Conservation (phyloP, 441 rosid genomes). For the Omphalea diandra region DNA sequence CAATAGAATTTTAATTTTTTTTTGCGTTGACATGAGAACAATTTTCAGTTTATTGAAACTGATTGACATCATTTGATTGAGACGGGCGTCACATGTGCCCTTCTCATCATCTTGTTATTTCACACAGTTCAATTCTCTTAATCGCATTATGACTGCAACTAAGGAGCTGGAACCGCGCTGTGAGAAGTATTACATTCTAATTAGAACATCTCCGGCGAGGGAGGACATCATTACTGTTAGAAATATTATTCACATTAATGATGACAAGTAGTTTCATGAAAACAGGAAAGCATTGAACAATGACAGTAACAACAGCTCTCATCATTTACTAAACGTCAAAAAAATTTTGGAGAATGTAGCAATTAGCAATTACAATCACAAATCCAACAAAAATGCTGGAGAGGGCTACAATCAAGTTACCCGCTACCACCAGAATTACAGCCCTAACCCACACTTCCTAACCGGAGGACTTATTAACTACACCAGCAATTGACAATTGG, state of each 20-base stretch:
- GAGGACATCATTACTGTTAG: background rate
- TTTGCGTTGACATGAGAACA: no score
- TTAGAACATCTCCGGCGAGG: background rate
- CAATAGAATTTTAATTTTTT: no score
- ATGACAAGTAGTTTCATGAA: background rate
- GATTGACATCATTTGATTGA: background rate
- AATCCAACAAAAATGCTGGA: background rate
- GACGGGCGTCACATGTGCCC: no score
- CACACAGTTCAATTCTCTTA: background rate
- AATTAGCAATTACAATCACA: background rate
- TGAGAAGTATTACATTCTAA: background rate
- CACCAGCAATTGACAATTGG: background rate
- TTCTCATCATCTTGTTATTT: no score
- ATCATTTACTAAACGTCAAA: background rate
- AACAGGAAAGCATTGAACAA: background rate
- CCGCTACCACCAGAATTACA: background rate
- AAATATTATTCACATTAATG: background rate
- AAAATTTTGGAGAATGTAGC: background rate
- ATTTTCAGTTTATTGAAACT: background rate
- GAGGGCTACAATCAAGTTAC: conserved; percentile 1
- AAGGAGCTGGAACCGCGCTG: background rate
- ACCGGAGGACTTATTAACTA: background rate
- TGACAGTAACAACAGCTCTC: background rate
- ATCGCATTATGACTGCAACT: background rate
- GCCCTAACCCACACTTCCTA: background rate